A percentile compares a stretch with the other conserved stretches of the same genome.
Conservation (phyloP, 805 yeast species). For the Pichia deserticola region DNA sequence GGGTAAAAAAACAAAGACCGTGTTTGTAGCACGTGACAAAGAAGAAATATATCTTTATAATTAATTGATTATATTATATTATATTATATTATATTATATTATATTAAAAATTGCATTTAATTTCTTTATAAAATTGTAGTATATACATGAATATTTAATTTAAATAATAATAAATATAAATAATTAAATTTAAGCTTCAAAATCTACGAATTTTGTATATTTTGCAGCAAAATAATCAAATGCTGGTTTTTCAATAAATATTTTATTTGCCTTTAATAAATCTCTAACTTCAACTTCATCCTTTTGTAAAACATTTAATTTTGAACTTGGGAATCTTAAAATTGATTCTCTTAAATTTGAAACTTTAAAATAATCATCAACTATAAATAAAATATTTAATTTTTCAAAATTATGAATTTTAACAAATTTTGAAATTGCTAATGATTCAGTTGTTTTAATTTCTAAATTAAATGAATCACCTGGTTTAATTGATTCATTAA, state of each 20-base stretch:
- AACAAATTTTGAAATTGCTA: conserved; percentile 31
- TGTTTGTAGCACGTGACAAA: no score
- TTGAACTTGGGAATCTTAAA: conserved; percentile 37
- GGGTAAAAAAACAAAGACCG: no score
- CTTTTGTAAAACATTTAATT: conserved; percentile 59
- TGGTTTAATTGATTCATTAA: conserved; percentile 9
- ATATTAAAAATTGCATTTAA: no score
- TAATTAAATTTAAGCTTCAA: background rate
- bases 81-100: no score
- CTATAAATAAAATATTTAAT: conserved; percentile 60
- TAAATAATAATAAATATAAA: background rate
- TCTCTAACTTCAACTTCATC: conserved; percentile 82
- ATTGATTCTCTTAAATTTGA: conserved; percentile 56
- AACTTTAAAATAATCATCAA: conserved; percentile 37
- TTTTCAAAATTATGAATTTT: conserved; percentile 41
- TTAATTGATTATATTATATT: no score
- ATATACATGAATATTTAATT: no score
- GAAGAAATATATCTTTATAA: no score
- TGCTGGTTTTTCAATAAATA: conserved; percentile 67
- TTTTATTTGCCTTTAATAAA: conserved; percentile 67
- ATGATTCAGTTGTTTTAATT: conserved; percentile 23
- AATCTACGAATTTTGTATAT: conserved; percentile 17
- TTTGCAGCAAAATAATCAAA: conserved; percentile 49
- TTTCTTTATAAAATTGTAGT: no score
- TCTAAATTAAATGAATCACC: conserved; percentile 25